Percentiles rank a stretch among this genome's conserved stretches.
phyloP scores from a whole-genome alignment of 2,329 filamentous ascomycete species.

The Scedosporium apiospermum region DNA sequence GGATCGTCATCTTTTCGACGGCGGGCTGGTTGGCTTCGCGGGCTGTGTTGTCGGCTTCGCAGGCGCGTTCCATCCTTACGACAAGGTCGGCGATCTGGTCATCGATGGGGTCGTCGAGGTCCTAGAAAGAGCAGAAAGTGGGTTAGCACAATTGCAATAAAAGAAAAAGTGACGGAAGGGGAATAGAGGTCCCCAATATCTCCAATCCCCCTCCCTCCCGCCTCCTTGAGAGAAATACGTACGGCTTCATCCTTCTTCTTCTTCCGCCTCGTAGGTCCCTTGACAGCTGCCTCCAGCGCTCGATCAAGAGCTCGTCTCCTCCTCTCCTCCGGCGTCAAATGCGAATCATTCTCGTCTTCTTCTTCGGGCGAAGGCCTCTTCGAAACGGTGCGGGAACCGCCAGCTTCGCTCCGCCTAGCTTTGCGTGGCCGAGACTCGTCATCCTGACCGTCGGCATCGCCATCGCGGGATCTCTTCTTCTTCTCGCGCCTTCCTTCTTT shows the following conservation, averaged over 20 bases:
- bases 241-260: constrained; percentile 43
- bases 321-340: constrained; percentile 74
- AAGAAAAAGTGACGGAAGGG: neutral
- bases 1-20: constrained; percentile 84
- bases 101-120: constrained; percentile 83
- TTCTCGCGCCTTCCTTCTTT: constrained; percentile 65
- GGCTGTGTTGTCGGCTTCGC: constrained; percentile 74
- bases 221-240: neutral
- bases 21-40: constrained; percentile 73
- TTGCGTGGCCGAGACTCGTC: constrained; percentile 36
- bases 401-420: constrained; percentile 35
- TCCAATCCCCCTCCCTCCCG: neutral
- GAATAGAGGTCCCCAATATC: neutral
- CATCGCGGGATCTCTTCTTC: constrained; percentile 42
- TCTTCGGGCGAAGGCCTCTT: constrained; percentile 41
- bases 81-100: constrained; percentile 83
- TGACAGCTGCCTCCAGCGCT: constrained; percentile 80
- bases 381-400: constrained; percentile 32
- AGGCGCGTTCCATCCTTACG: constrained; percentile 81
- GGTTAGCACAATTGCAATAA: neutral
- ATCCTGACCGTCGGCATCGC: constrained; percentile 41
- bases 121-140: constrained; percentile 35
- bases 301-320: constrained; percentile 75
- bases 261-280: constrained; percentile 65
- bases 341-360: constrained; percentile 73